Evolutionary conservation across 768 basidiomycete genomes (phyloP), one percentile per base, ranked within the genome.

Genomic region (Neoboletus subvelutipes): DNA sequence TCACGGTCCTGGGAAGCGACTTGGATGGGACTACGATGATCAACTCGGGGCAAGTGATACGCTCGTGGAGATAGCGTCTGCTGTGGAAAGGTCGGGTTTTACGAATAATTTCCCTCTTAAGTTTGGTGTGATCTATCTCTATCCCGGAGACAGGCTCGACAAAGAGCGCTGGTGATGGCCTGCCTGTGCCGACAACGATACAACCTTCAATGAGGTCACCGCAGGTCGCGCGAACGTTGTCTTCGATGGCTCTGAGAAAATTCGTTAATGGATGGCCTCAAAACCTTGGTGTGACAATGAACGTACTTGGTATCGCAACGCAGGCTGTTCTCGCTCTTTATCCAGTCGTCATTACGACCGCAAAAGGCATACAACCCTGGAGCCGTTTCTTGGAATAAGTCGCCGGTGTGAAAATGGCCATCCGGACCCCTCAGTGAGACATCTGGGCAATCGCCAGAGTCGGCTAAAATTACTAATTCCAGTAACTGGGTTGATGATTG

Each of bases 271-370:
- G 53, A 50, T 39, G 29, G 22, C 45, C 33, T 36, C 42, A 18
- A 24, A 46, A 1, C 24, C 17, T 6, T 15, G 28, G 22, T 29
- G 34, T 49, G 29, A 39, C 8, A 13, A 10, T 42, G 9, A 31
- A 76, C 77, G 33, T 72, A 81, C 79, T 83, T 85, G 49, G 90
- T 90, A 65, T 92, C 89, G 64, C 89, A 90, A 50, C 89, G 81
- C 59, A 90, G 74, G 65, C 88, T 85, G 67, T 83, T 88, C 66
- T 88, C 86, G 39, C 84, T 85, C 75, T 91, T 92, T 70, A 92
- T 91, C 90, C 89, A 90, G 71, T 92, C 89, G 63, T 92, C 89
- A 58, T 89, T 83, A 41, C 90, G 82, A 26, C 89, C 90, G 37
- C 85, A 81, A 59, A 80, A 87, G 45, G 83, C 67, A 67, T 86